A percentile compares a stretch with the other conserved stretches of the same genome.
Evolutionary conservation across 495 filamentous ascomycete species (phyloP).

Genomic region (Extremus antarcticus): DNA sequence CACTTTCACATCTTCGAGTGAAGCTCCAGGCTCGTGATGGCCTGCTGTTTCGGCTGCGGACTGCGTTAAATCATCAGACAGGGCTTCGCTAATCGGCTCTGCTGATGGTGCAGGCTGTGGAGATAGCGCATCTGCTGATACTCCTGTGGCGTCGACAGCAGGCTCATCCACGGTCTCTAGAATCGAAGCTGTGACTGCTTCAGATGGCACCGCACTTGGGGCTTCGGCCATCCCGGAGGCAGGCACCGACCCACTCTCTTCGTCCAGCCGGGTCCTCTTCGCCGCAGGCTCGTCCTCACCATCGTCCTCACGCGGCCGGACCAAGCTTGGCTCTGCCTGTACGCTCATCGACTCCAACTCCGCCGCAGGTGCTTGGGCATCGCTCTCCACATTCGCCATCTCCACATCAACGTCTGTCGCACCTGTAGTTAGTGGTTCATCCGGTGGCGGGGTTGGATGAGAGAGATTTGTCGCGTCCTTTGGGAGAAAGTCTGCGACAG

Average conservation of each 20-base stretch:
- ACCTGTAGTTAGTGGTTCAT: conserved; percentile 7
- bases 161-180: not conserved
- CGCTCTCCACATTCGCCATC: conserved; percentile 9
- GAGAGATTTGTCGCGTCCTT: conserved; percentile 15
- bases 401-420: conserved; percentile 7
- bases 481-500: conserved; percentile 22
- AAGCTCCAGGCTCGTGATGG: not conserved
- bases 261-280: conserved; percentile 38
- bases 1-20: not conserved
- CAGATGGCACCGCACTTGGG: not conserved
- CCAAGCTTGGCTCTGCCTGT: conserved; percentile 9
- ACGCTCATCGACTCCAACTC: not conserved
- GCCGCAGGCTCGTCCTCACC: conserved; percentile 60
- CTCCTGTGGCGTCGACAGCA: not conserved
- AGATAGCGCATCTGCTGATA: not conserved
- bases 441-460: conserved; percentile 18
- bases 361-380: not conserved
- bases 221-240: not conserved
- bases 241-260: not conserved
- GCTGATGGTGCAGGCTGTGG: not conserved
- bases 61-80: not conserved
- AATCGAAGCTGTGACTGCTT: not conserved
- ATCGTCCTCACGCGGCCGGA: conserved; percentile 50
- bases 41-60: not conserved
- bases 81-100: not conserved